Conservation (phyloP, 352 stramenopile species). For the Salisapilia sapeloensis region DNA sequence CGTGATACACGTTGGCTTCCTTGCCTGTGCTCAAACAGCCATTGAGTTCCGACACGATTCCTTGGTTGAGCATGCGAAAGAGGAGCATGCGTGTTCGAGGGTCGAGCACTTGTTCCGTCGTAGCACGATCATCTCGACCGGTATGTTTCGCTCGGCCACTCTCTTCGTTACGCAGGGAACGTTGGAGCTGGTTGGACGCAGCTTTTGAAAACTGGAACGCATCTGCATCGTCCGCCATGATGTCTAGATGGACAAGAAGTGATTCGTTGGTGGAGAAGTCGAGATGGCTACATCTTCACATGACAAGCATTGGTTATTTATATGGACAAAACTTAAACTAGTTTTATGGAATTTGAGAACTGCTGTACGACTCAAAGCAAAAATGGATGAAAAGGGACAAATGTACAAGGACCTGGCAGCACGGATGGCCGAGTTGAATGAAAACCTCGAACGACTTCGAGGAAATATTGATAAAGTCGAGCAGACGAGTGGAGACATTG, state of each 20-base stretch:
- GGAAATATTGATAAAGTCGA: slow-evolving; percentile 68
- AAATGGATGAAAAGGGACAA: slow-evolving; percentile 54
- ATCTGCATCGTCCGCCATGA: slow-evolving; percentile 44
- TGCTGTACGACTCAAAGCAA: too few relatives aligned
- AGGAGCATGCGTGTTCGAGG: slow-evolving; percentile 97
- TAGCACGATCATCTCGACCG: slow-evolving; percentile 94
- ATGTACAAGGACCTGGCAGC: slow-evolving; percentile 46
- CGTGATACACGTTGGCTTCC: slow-evolving; percentile 99
- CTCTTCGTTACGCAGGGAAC: slow-evolving; percentile 58
- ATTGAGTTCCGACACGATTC: slow-evolving; percentile 94
- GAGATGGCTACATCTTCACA: too few relatives aligned
- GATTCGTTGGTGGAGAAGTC: too few relatives aligned
- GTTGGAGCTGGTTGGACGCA: slow-evolving; percentile 60
- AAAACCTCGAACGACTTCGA: slow-evolving; percentile 40
- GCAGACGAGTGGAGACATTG: slow-evolving; percentile 41
- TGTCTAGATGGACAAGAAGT: too few relatives aligned
- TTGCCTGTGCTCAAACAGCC: slow-evolving; percentile 98
- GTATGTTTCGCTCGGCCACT: slow-evolving; percentile 79
- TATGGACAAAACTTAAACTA: too few relatives aligned
- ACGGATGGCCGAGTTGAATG: slow-evolving; percentile 64
- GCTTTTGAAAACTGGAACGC: slow-evolving; percentile 59
- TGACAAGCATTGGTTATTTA: too few relatives aligned
- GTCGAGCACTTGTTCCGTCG: slow-evolving; percentile 96
- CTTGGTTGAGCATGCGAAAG: slow-evolving; percentile 96
- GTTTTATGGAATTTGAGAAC: too few relatives aligned